Conservation (phyloP, 1,139 yeast species). For the Ashbya aceris region DNA sequence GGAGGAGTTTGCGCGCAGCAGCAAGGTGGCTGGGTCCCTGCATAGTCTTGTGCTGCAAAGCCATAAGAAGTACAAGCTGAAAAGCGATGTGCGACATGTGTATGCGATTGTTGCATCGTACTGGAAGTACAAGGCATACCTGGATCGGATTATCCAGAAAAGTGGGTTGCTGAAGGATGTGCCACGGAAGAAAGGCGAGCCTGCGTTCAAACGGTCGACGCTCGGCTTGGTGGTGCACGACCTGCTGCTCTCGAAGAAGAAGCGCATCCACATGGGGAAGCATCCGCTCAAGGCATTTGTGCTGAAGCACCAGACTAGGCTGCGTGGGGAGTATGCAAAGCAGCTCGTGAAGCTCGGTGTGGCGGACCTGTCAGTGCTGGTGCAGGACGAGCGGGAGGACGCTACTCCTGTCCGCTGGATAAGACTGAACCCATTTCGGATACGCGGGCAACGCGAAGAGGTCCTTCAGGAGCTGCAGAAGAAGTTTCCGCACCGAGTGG, state of each 20-base stretch:
- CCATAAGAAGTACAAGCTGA: slow-evolving; percentile 37
- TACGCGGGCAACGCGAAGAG: slow-evolving; percentile 19
- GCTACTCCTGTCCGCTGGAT: slow-evolving; percentile 88
- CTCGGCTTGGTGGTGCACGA: slow-evolving; percentile 63
- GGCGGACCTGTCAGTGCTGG: slow-evolving; percentile 34
- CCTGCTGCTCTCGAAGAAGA: slow-evolving; percentile 61
- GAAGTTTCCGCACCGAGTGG: slow-evolving; percentile 26
- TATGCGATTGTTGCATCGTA: slow-evolving; percentile 78
- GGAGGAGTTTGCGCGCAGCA: slow-evolving; percentile 31
- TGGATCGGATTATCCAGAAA: slow-evolving; percentile 52
- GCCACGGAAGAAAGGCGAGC: slow-evolving; percentile 37
- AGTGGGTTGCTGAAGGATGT: slow-evolving; percentile 45
- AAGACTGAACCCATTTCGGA: slow-evolving; percentile 56
- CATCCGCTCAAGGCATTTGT: slow-evolving; percentile 79
- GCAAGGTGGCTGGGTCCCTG: slow-evolving; percentile 42
- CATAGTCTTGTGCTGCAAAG: slow-evolving; percentile 60
- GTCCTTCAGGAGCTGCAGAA: slow-evolving; percentile 37
- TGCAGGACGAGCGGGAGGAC: slow-evolving; percentile 36
- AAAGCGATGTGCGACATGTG: slow-evolving; percentile 67
- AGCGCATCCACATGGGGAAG: slow-evolving; percentile 83
- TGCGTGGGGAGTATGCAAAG: slow-evolving; percentile 73
- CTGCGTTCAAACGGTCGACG: slow-evolving; percentile 25
- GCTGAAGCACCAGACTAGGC: slow-evolving; percentile 64
- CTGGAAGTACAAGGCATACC: slow-evolving; percentile 54
- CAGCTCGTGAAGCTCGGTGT: slow-evolving; percentile 49